Percentiles rank a stretch among this genome's conserved stretches.
phyloP scores from a whole-genome alignment of 78 protist species.

The Isochrysis galbana region DNA sequence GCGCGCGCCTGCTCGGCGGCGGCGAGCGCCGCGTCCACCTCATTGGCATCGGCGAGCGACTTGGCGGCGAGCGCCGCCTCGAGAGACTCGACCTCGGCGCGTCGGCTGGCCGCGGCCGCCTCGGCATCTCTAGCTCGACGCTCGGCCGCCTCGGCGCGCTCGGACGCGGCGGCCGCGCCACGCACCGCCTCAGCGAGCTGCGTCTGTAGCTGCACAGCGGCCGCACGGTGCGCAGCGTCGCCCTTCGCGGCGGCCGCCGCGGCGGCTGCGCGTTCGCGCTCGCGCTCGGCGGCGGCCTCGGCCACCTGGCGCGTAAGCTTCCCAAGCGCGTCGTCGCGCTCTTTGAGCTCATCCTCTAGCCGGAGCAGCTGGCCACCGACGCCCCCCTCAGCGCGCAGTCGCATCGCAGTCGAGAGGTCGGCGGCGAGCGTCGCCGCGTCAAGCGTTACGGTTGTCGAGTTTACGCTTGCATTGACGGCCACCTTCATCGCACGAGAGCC shows the following conservation, averaged over 20 bases:
- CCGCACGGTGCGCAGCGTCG: not conserved
- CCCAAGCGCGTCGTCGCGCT: not conserved
- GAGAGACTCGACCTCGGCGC: not conserved
- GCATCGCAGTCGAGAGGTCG: not conserved
- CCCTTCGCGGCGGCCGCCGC: not conserved
- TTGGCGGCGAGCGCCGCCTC: not conserved
- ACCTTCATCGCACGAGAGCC: conserved; percentile 49
- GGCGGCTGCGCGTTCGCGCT: not conserved
- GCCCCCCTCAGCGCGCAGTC: conserved; percentile 8
- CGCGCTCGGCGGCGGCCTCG: not conserved
- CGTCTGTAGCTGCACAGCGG: not conserved
- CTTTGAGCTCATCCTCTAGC: not conserved
- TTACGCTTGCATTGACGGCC: not conserved
- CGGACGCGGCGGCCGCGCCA: not conserved
- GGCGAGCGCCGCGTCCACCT: not conserved
- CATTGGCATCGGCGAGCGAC: not conserved
- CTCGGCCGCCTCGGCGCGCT: not conserved
- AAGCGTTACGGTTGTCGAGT: not conserved
- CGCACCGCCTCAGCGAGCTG: not conserved
- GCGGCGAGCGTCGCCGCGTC: conserved; percentile 24
- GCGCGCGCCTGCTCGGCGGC: not conserved
- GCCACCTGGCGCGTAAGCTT: not conserved
- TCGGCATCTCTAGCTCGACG: not conserved
- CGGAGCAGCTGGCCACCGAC: not conserved
- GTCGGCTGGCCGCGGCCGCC: not conserved